Evolutionary conservation across 441 rosid genomes (phyloP), one percentile per base, ranked within the genome.

Genomic region (Erodium texanum): DNA sequence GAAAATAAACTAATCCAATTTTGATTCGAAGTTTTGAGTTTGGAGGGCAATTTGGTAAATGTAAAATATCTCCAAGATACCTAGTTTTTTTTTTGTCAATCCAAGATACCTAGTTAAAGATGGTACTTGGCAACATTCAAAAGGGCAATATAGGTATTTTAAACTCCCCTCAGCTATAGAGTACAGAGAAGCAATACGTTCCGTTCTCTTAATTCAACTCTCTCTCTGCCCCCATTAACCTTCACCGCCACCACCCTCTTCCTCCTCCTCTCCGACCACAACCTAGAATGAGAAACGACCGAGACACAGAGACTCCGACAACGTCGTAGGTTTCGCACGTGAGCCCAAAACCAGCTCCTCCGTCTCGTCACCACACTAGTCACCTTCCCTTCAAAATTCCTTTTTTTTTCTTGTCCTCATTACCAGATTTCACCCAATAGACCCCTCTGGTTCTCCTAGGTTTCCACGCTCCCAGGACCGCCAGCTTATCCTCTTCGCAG

Each of bases 271-370:
- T 6, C 9, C 59, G 5, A 16, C 59, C 20, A 52, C 59, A 1
- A 22, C 48, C 48, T 9, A 66, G 68, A 65, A 63, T 27, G 77
- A 73, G 69, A 41, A 66, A 64, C 45, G 69, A 62, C 10, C 7
- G 10, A 45, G 29, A 52, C 2, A 58, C 56, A 69, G 9, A 56
- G 20, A 54, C 27, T 38, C 38, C 68, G 10, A 38, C 10, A 38
- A 77, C 76, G 76, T 80, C 78, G 76, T 85, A 82, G 81, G 84
- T 85, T 81, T 70, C 83, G 81, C 80, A 84, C 83, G 82, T 84
- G 82, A 85, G 79, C 77, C 81, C 76, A 66, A 70, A 68, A 59
- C 38, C 45, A 36, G 18, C 58, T n/a, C 12, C 23, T n/a, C 66
- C 45, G 24, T 2, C 62, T 12, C 59, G n/a, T n/a, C n/a, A n/a